phyloP scores from a whole-genome alignment of 495 filamentous ascomycete species.

The Xylaria bambusicola region DNA sequence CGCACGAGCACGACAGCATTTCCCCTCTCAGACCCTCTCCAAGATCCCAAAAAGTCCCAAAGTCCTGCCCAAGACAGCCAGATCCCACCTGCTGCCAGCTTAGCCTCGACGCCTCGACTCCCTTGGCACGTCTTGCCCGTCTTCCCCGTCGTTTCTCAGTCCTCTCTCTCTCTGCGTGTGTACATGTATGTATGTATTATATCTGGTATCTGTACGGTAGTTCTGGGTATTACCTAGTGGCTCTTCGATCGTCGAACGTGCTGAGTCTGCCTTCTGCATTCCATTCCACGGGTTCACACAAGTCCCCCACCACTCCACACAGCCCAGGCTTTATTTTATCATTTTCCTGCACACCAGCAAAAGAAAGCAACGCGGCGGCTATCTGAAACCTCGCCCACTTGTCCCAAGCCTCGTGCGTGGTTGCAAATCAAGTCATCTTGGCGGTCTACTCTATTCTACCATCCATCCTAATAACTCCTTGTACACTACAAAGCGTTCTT shows the following conservation, averaged over 20 bases:
- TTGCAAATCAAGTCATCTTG: conserved; percentile 5
- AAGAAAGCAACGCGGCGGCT: conserved; percentile 10
- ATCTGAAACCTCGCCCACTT: conserved; percentile 9
- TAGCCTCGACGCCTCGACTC: conserved; percentile 15
- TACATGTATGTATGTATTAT: no score
- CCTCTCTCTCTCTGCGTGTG: no score
- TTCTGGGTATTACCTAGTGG: no score
- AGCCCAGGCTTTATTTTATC: conserved; percentile 8
- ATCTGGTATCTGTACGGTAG: no score
- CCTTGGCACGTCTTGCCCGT: conserved; percentile 5
- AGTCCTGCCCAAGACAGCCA: background rate
- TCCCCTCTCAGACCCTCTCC: background rate
- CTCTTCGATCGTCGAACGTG: no score
- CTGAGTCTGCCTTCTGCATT: no score
- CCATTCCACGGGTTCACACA: background rate
- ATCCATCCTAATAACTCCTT: no score
- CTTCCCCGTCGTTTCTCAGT: background rate
- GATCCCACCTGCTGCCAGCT: conserved; percentile 15
- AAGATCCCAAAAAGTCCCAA: background rate
- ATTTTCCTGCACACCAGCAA: conserved; percentile 7
- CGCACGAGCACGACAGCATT: background rate
- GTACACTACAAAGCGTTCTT: no score
- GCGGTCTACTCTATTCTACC: background rate
- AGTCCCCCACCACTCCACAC: no score
- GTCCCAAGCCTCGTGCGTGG: conserved; percentile 12